Conservation (phyloP, 805 yeast genomes). For the Pichia rugopelliculosa region DNA sequence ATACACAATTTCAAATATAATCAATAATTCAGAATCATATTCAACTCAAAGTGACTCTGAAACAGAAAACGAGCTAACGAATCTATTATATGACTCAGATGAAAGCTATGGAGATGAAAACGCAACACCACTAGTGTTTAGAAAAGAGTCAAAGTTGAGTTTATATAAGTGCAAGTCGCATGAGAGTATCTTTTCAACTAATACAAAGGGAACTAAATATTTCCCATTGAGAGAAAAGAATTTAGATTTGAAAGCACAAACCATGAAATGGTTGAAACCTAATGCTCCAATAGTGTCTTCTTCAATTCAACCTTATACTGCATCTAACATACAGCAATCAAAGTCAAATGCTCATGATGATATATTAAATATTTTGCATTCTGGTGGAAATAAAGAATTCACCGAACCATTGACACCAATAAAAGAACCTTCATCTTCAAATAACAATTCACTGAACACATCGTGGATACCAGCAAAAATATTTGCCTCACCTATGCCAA, state of each 20-base stretch:
- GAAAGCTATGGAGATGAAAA: constrained; percentile 21
- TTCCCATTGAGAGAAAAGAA: constrained; percentile 6
- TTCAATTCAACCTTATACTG: not conserved
- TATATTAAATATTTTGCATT: constrained; percentile 10
- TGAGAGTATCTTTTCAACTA: constrained; percentile 23
- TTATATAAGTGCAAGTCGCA: constrained; percentile 21
- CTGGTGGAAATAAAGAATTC: constrained; percentile 4
- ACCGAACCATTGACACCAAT: constrained; percentile 3
- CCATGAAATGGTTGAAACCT: constrained; percentile 28
- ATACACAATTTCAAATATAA: constrained; percentile 10
- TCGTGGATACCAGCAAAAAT: constrained; percentile 5
- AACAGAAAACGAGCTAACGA: not conserved
- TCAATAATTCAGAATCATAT: not conserved
- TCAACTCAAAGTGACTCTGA: not conserved
- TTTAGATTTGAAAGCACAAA: constrained; percentile 22
- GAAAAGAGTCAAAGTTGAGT: constrained; percentile 8
- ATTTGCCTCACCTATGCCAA: constrained; percentile 4
- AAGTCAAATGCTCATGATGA: constrained; percentile 10
- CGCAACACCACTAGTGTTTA: constrained; percentile 17
- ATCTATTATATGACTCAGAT: constrained; percentile 12
- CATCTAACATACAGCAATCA: not conserved
- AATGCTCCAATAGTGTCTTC: constrained; percentile 18
- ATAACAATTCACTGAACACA: not conserved
- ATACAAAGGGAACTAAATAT: not conserved
- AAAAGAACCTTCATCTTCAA: not conserved